phyloP scores from a whole-genome alignment of 139 green algal genomes.

The Chlorella sorokiniana region DNA sequence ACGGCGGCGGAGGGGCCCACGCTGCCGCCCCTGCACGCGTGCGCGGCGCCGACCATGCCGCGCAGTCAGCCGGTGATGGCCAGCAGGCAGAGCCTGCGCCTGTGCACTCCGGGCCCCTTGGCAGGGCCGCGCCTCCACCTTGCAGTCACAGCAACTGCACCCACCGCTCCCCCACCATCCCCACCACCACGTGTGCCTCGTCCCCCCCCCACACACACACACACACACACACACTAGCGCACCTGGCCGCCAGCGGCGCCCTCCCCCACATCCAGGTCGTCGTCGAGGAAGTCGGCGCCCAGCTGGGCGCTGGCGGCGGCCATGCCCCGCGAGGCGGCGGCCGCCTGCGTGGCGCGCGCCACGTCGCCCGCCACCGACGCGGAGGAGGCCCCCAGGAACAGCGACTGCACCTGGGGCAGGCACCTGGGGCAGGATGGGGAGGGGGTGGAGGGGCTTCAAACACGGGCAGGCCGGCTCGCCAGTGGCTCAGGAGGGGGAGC shows the following conservation, averaged over 20 bases:
- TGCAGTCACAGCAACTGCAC: too few relatives aligned
- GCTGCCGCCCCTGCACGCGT: not conserved
- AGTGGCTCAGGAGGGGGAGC: too few relatives aligned
- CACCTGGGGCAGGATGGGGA: conserved; percentile 3
- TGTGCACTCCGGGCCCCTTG: too few relatives aligned
- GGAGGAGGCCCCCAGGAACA: conserved; percentile 21
- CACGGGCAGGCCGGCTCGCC: not conserved
- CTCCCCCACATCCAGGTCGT: conserved; percentile 34
- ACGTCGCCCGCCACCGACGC: not conserved
- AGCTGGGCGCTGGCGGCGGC: not conserved
- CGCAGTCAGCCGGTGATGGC: too few relatives aligned
- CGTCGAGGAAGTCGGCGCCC: conserved; percentile 18
- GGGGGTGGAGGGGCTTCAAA: not conserved
- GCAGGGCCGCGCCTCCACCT: too few relatives aligned
- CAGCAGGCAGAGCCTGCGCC: too few relatives aligned
- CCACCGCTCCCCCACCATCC: too few relatives aligned
- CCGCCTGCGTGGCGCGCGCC: conserved; percentile 22
- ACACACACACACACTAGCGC: not conserved
- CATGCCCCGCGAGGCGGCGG: not conserved
- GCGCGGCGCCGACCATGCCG: too few relatives aligned
- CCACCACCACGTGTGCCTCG: too few relatives aligned
- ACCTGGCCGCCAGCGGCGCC: not conserved
- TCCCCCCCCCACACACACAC: not conserved
- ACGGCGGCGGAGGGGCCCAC: not conserved
- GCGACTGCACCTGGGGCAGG: conserved; percentile 23